Conservation (phyloP, 1,139 yeast species). For the Yamadazyma spencermartinsiae region DNA sequence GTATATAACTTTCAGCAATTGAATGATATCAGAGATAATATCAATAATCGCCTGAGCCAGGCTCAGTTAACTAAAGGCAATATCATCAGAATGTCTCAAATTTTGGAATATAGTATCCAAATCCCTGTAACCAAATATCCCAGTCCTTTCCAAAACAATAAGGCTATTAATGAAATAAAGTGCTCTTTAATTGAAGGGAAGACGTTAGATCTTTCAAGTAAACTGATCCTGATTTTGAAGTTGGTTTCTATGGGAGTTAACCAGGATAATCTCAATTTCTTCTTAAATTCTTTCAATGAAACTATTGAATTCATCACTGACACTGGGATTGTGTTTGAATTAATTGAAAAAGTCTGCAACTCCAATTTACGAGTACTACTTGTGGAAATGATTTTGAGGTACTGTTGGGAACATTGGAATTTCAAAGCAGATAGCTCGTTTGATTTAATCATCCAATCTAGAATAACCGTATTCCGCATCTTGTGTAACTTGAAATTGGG, state of each 20-base stretch:
- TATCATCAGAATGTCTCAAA: constrained; percentile 8
- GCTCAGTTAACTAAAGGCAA: neutral
- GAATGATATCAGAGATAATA: constrained; percentile 11
- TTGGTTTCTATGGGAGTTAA: constrained; percentile 16
- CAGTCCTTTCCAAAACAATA: constrained; percentile 11
- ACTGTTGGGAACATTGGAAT: constrained; percentile 41
- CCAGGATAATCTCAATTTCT: constrained; percentile 31
- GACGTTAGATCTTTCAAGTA: constrained; percentile 11
- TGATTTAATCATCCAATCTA: constrained; percentile 21
- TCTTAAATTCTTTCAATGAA: constrained; percentile 32
- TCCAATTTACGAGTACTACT: constrained; percentile 18
- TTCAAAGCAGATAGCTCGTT: constrained; percentile 27
- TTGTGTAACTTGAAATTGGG: constrained; percentile 37
- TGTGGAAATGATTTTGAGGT: constrained; percentile 34
- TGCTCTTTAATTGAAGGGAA: constrained; percentile 9
- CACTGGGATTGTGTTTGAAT: constrained; percentile 24
- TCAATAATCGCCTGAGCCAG: neutral
- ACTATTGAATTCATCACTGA: constrained; percentile 36
- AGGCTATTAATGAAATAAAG: constrained; percentile 11
- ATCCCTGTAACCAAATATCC: constrained; percentile 9
- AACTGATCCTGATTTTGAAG: constrained; percentile 16
- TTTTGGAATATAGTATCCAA: constrained; percentile 5
- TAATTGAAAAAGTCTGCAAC: constrained; percentile 17
- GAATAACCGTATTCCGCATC: constrained; percentile 30
- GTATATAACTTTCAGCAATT: constrained; percentile 15